Evolutionary conservation across 345 rosid genomes (phyloP).

Genomic region (Murraya koenigii): DNA sequence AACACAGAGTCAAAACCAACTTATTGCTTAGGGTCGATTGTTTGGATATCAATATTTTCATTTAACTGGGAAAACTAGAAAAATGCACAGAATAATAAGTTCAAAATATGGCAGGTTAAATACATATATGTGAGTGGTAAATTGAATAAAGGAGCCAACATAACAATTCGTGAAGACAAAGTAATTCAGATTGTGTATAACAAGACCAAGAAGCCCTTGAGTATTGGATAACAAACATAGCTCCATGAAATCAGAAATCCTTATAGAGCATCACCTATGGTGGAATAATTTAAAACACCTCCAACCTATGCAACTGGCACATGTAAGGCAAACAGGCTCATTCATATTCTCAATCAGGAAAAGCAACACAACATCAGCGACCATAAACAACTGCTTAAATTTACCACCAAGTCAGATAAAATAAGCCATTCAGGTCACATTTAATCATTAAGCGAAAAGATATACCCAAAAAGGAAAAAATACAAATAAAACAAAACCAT

Average conservation of each 20-base stretch:
- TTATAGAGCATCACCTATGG: background rate
- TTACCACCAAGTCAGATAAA: background rate
- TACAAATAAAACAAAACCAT: background rate
- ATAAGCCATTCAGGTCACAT: background rate
- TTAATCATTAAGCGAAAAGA: conserved; percentile 6
- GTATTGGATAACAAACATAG: too few relatives aligned
- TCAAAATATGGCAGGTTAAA: too few relatives aligned
- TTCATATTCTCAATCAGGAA: background rate
- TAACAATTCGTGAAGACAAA: background rate
- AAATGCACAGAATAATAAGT: too few relatives aligned
- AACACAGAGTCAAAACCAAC: too few relatives aligned
- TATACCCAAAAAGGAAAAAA: background rate
- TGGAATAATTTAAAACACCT: background rate
- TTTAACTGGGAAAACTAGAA: too few relatives aligned
- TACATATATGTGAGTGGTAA: too few relatives aligned
- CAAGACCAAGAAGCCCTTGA: background rate
- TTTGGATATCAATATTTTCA: too few relatives aligned
- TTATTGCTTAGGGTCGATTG: too few relatives aligned
- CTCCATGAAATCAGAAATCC: background rate
- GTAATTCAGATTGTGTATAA: background rate
- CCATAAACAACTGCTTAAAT: background rate
- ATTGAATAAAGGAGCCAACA: background rate
- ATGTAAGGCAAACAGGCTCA: background rate
- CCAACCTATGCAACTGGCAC: too few relatives aligned
- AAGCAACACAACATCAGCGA: background rate